Percentiles rank a stretch among this genome's conserved stretches.
Evolutionary conservation across 179 eudicot genomes (phyloP).

Genomic region (Drosera spatulata): DNA sequence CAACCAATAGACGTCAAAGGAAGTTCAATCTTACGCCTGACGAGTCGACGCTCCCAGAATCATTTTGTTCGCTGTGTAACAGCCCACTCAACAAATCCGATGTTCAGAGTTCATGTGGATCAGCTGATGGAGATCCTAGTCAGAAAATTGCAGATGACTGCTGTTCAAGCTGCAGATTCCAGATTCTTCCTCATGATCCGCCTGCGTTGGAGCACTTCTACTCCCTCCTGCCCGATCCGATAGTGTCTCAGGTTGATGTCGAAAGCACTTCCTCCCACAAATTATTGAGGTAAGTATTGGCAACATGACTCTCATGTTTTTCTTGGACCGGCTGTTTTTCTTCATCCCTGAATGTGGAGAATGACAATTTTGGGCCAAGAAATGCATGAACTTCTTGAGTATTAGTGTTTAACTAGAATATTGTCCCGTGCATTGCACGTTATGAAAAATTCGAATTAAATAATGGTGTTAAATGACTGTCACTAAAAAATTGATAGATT

Average conservation of each 20-base stretch:
- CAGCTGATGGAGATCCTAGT: slow-evolving; percentile 13
- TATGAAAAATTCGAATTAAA: no score
- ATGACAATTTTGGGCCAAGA: no score
- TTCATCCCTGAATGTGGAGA: no score
- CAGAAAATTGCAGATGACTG: slow-evolving; percentile 26
- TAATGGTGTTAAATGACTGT: no score
- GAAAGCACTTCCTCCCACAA: slow-evolving; percentile 20
- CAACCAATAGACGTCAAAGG: slow-evolving; percentile 67
- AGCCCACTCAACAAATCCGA: slow-evolving; percentile 54
- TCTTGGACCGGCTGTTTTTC: no score
- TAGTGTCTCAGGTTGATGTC: slow-evolving; percentile 23
- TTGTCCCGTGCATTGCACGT: no score
- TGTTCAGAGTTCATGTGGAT: slow-evolving; percentile 8
- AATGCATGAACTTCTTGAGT: no score
- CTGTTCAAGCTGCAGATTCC: slow-evolving; percentile 74
- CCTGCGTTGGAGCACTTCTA: slow-evolving; percentile 30
- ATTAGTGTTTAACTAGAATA: no score
- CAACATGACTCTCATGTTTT: background rate
- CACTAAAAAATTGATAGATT: no score
- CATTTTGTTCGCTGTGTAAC: slow-evolving; percentile 68
- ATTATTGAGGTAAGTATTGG: slow-evolving; percentile 39
- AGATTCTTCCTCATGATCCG: slow-evolving; percentile 60
- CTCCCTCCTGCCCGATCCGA: slow-evolving; percentile 49
- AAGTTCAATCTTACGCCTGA: slow-evolving; percentile 57
- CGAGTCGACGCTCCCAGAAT: slow-evolving; percentile 57